A percentile compares a stretch with the other conserved stretches of the same genome.
Conservation (phyloP, 1,284 basidiomycete species). For the Athelia sp. region DNA sequence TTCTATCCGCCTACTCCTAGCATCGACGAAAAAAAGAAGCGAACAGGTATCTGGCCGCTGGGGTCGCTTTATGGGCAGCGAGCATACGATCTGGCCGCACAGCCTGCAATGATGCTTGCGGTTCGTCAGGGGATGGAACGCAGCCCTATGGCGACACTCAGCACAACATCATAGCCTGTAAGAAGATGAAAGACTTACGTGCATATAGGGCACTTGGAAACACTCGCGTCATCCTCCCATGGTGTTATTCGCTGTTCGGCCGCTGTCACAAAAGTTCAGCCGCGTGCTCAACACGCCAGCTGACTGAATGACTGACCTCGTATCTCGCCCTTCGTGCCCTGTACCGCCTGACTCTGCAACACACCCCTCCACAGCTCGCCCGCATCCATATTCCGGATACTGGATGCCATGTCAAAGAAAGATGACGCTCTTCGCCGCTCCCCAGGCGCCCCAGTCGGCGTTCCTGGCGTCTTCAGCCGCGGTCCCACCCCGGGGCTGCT, state of each 20-base stretch:
- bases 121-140: conserved; percentile 87
- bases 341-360: conserved; percentile 35
- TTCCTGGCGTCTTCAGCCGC: conserved; percentile 12
- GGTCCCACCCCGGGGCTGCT: conserved; percentile 14
- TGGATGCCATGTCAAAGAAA: conserved; percentile 59
- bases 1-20: conserved; percentile 70
- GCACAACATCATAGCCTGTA: background rate
- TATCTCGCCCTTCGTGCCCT: conserved; percentile 45
- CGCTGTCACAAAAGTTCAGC: conserved; percentile 34
- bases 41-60: conserved; percentile 71
- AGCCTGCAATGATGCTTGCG: conserved; percentile 96
- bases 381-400: conserved; percentile 53
- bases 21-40: conserved; percentile 75
- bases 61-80: conserved; percentile 75
- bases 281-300: background rate
- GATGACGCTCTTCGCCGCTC: conserved; percentile 49
- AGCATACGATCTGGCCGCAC: conserved; percentile 91
- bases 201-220: conserved; percentile 83
- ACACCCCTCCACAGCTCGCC: conserved; percentile 59
- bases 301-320: conserved; percentile 39
- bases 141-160: conserved; percentile 39
- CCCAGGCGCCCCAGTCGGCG: conserved; percentile 14
- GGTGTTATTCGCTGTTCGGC: conserved; percentile 92
- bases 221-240: conserved; percentile 84
- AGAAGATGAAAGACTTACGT: conserved; percentile 44